A percentile compares a stretch with the other conserved stretches of the same genome.
Evolutionary conservation across 768 basidiomycete species (phyloP).

Genomic region (Lactarius quietus): DNA sequence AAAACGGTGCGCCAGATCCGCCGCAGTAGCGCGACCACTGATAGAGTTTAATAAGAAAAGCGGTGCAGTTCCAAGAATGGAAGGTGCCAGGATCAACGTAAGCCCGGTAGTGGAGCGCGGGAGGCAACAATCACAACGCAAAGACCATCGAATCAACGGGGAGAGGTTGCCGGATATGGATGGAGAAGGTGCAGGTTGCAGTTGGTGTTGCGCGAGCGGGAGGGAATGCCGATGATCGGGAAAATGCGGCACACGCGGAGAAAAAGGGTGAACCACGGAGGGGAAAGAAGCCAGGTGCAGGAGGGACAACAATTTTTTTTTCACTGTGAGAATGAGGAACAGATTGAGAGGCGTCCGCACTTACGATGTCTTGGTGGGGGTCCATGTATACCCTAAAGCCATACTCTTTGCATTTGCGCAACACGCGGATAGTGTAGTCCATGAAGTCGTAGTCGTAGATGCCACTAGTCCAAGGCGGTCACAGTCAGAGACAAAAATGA

Average conservation of each 20-base stretch:
- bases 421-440: conserved; percentile 82
- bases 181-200: neutral
- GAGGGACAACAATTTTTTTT: neutral
- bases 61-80: neutral
- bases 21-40: conserved; percentile 96
- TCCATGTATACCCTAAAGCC: conserved; percentile 93
- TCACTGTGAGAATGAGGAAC: conserved; percentile 2
- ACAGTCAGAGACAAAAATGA: neutral
- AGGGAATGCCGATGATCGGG: neutral
- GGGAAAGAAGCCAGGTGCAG: neutral
- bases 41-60: neutral
- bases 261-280: neutral
- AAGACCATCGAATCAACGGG: neutral
- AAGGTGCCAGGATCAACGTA: neutral
- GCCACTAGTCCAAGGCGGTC: conserved; percentile 48
- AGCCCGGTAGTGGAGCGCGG: neutral
- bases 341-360: conserved; percentile 32
- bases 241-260: neutral
- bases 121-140: neutral
- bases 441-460: conserved; percentile 90
- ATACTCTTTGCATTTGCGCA: conserved; percentile 88
- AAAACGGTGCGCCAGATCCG: conserved; percentile 92
- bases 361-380: conserved; percentile 91
- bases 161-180: neutral
- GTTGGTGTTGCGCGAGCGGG: neutral